Conservation (phyloP, 2,329 filamentous ascomycete genomes). For the Fusarium domesticum region DNA sequence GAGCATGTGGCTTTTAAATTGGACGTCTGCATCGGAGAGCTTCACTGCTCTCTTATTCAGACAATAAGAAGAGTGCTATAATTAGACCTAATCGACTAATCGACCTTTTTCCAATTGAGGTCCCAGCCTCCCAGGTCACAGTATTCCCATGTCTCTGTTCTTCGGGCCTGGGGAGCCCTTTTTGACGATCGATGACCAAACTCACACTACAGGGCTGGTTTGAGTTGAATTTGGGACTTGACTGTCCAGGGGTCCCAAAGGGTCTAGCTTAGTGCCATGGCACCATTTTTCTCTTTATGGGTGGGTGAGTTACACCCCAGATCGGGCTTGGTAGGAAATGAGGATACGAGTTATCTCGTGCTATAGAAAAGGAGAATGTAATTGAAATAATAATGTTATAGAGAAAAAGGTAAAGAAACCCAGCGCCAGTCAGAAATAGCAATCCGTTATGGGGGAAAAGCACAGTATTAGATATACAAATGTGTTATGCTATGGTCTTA, state of each 20-base stretch:
- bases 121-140: neutral
- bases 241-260: constrained; percentile 9
- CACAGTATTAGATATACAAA: neutral
- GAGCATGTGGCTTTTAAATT: neutral
- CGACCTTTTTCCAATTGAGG: no score
- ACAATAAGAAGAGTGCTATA: neutral
- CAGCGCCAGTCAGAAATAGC: no score
- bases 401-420: no score
- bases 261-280: constrained; percentile 9
- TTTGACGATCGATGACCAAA: no score
- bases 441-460: neutral
- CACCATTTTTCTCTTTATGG: neutral
- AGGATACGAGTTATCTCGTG: no score
- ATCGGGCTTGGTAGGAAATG: neutral
- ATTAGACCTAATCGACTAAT: no score
- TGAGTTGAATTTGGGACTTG: constrained; percentile 1
- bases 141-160: neutral
- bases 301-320: neutral
- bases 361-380: no score
- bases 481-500: neutral
- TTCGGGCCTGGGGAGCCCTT: neutral
- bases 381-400: no score
- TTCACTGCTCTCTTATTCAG: neutral
- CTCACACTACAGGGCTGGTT: no score
- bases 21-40: neutral